Base-by-base conservation (phyloP, 2,329 filamentous ascomycete genomes). In the Cladorrhinum sp. region DNA sequence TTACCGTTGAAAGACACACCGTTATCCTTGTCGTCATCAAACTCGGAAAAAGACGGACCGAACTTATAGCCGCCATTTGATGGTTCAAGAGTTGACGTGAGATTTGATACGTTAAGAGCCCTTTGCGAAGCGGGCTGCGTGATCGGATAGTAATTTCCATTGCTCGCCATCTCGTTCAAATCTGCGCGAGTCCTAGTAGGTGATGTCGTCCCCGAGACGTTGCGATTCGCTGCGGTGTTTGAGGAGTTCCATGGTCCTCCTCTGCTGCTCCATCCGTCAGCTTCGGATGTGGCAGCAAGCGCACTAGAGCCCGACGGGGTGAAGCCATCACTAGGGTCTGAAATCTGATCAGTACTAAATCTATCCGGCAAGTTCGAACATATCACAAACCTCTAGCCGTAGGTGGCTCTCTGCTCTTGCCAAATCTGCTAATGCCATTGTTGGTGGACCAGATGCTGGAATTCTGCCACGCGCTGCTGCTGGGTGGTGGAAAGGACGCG, bases 241-340 rank as follows among this genome's bases (percentile, higher is more conserved):
- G 78, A 74, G 62, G 78, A 75, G 64, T 81, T 82, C 89, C 89
- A 92, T 16, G 83, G 81, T 39, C 80, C 76, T 64, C 79, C 75
- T 51, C 78, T 77, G 56, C 74, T 75, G 62, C 69, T 73, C 86
- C 87, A 90, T 52, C 80, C 78, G 66, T 90, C 87, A 18, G 84
- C 83, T 69, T 91, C 87, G 9, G 89, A 90, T 48, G 86, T 84
- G 50, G 85, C 81, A 62, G 90, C 80, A 42, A 92, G 78, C 61
- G 88, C 89, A 63, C 86, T 82, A 5, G 89, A 91, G 54, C 89
- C 89, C 2, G 85, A 86, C 69, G 87, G 85, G 58, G 77, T 80
- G 66, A 77, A 76, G 23, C 72, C 65, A 51, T 79, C 76, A 36
- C 75, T 75, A 20, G 72, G 73, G 61, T 73, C 74, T 74, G 64